Evolutionary conservation across 192 early-diverging fungal species (phyloP).

Genomic region (Linnemannia elongata): DNA sequence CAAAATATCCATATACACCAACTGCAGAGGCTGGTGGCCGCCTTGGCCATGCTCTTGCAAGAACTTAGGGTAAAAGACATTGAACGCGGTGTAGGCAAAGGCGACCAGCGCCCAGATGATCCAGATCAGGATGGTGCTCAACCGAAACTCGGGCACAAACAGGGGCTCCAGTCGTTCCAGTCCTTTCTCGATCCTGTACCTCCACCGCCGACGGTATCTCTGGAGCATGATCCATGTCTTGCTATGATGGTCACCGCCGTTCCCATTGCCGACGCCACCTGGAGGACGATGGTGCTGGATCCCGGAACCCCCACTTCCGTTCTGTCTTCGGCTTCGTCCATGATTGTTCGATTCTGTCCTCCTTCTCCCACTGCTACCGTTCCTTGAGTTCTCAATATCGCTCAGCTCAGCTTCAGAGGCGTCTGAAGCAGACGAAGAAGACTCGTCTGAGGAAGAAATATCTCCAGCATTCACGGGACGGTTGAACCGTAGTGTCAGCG

Average conservation of each 20-base stretch:
- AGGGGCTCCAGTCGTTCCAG: conserved; percentile 62
- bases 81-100: conserved; percentile 90
- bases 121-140: conserved; percentile 80
- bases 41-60: conserved; percentile 70
- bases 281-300: not conserved
- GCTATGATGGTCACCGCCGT: not conserved
- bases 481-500: conserved; percentile 29
- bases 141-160: conserved; percentile 64
- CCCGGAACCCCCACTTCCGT: not conserved
- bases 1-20: conserved; percentile 81
- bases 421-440: conserved; percentile 27
- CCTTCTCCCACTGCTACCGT: not conserved
- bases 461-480: conserved; percentile 13
- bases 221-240: not conserved
- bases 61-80: conserved; percentile 86
- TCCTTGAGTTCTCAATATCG: not conserved
- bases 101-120: conserved; percentile 83
- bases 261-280: not conserved
- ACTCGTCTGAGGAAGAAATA: not conserved
- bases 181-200: conserved; percentile 17
- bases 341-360: not conserved
- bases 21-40: conserved; percentile 55
- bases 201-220: conserved; percentile 15
- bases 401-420: not conserved
- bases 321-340: not conserved